Evolutionary conservation across 2,329 filamentous ascomycete genomes (phyloP), one percentile per base, ranked within the genome.

Genomic region (Aschersonia sp.): DNA sequence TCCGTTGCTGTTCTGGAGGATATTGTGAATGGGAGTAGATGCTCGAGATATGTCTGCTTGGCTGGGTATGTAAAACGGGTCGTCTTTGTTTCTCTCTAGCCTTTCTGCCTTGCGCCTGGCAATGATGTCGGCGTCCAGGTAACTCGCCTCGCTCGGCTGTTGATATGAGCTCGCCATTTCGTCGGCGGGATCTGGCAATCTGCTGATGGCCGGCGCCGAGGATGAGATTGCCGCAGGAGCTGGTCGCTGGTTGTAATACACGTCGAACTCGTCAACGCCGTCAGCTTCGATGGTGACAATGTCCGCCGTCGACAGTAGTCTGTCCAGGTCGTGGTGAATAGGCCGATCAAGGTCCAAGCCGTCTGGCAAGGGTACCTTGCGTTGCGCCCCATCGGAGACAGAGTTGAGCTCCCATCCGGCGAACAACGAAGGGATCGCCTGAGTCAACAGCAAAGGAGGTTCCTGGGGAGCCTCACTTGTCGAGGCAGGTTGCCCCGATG

Each of bases 371-470:
- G 89, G 87, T 1, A 98, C 89, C 57, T 95, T 94, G 46, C 74
- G 77, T 60, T 97, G 88, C 3, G 92, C 91, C 43, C 79, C 82
- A 4, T 70, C 63, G 1, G 92, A 88, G 7, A 98, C 91, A 0
- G 92, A 94, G 54, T 97, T 96, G 38, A 98, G 72, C 53, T 96
- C 89, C 66, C 86, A 80, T 0, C 89, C 89, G 5, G 75, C 73
- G 61, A 97, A 97, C 2, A 98, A 72, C 2, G 84, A 84, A 1
- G 92, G 91, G 48, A 98, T 86, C 3, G 89, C 89, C 60, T 94
- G 87, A 0, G 89, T 94, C 4, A 98, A 75, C 2, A 98, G 74
- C 10, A 94, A 69, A 3, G 92, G 92, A 7, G 86, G 75, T 52
- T 92, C 84, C 54, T 80, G 75, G 30, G 73, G 65, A 4, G 67